Conservation (phyloP, 1,284 basidiomycete genomes). For the Fomitopsis palustris region DNA sequence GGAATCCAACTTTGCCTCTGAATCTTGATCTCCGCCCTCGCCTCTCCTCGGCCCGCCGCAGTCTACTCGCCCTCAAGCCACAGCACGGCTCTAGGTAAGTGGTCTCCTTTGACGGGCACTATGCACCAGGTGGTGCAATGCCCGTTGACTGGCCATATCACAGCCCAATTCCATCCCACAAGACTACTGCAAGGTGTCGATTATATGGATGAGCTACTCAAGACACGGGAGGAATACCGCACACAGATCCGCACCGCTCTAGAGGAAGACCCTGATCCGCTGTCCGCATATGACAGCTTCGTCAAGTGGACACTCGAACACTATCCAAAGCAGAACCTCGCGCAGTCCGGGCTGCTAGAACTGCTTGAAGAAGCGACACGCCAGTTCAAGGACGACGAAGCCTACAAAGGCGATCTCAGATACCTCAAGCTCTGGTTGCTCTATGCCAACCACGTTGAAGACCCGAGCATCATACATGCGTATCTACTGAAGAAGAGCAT, state of each 20-base stretch:
- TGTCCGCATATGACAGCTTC: slow-evolving; percentile 62
- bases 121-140: too few relatives aligned
- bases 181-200: neutral
- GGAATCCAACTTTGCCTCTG: neutral
- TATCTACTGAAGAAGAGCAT: slow-evolving; percentile 87
- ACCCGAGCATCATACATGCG: slow-evolving; percentile 69
- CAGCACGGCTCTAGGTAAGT: neutral
- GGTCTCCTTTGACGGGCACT: too few relatives aligned
- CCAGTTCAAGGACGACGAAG: slow-evolving; percentile 74
- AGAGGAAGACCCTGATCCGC: slow-evolving; percentile 66
- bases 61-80: neutral
- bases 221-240: slow-evolving; percentile 33
- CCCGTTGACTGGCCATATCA: too few relatives aligned
- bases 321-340: slow-evolving; percentile 39
- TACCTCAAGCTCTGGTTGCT: slow-evolving; percentile 90
- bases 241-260: slow-evolving; percentile 35
- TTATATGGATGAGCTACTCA: slow-evolving; percentile 23
- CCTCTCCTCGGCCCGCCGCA: neutral
- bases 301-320: slow-evolving; percentile 67
- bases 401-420: slow-evolving; percentile 83
- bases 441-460: slow-evolving; percentile 79
- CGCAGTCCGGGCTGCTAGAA: slow-evolving; percentile 61
- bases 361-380: slow-evolving; percentile 75
- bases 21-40: neutral
- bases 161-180: too few relatives aligned